Percentiles rank a stretch among this genome's conserved stretches.
Evolutionary conservation across 2,329 filamentous ascomycete genomes (phyloP).

Genomic region (Sarocladium oryzae): DNA sequence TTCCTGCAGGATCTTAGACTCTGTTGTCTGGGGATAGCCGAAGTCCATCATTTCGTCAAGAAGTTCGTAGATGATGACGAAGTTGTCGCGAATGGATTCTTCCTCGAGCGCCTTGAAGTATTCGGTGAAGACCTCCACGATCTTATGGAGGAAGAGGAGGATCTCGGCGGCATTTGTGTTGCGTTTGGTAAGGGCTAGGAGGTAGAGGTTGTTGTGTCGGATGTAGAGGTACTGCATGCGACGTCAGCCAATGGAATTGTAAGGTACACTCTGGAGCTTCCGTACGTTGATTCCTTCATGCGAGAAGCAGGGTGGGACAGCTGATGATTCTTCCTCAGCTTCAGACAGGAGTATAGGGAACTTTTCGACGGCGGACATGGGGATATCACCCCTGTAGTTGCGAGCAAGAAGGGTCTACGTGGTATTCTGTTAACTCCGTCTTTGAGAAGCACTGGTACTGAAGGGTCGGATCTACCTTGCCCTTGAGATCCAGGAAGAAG

Average conservation of each 20-base stretch:
- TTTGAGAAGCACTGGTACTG: not conserved
- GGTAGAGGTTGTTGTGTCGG: conserved; percentile 97
- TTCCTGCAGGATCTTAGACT: conserved; percentile 97
- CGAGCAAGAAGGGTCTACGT: conserved; percentile 91
- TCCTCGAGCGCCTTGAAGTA: conserved; percentile 99
- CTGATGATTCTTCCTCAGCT: conserved; percentile 97
- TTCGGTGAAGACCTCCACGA: conserved; percentile 98
- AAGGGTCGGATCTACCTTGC: conserved; percentile 63
- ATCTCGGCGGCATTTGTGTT: conserved; percentile 99
- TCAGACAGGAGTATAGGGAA: conserved; percentile 94
- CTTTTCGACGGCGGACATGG: conserved; percentile 98
- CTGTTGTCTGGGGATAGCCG: conserved; percentile 96
- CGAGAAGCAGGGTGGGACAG: conserved; percentile 95
- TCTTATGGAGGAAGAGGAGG: conserved; percentile 92
- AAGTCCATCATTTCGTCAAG: conserved; percentile 99
- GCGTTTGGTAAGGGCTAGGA: conserved; percentile 94
- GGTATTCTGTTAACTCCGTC: not conserved
- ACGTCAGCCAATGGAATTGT: conserved; percentile 17
- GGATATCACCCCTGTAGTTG: conserved; percentile 97
- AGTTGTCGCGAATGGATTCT: conserved; percentile 98
- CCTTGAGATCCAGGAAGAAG: conserved; percentile 99
- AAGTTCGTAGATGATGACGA: conserved; percentile 97
- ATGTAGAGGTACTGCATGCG: conserved; percentile 85
- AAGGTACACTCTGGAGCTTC: not conserved
- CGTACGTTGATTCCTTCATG: conserved; percentile 95